Base-by-base conservation (phyloP, 2,329 filamentous ascomycete species). In the Xylariaceae sp. region DNA sequence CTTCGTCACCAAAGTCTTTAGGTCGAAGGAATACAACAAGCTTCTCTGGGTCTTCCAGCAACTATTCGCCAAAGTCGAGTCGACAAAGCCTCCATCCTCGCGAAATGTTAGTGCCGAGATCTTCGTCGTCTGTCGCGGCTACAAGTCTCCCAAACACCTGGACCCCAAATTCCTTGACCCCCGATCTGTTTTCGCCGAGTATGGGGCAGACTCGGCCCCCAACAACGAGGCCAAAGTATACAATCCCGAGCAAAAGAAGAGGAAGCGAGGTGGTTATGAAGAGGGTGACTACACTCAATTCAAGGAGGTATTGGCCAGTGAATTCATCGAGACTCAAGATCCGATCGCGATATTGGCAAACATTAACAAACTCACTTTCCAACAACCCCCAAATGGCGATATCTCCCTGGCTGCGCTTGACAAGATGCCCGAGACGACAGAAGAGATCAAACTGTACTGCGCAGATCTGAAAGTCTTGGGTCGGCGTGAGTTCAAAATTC, bases 141-240 rank as follows among this genome's bases (percentile, higher is more conserved):
- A 82, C 74, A 97, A 96, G 68, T 91, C 91, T 0, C 93, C 93
- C 3, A 97, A 96, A 68, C 79, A 82, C 49, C 80, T 98, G 44
- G 93, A 98, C 59, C 89, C 91, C 9, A 87, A 87, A 52, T 94
- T 98, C 62, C 73, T 98, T 39, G 93, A 98, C 58, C 81, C 93
- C 4, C 81, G 81, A 51, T 81, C 86, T 43, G 93, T 97, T 22
- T 98, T 98, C 59, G 90, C 90, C 24, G 93, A 98, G 33, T 32
- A 32, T 64, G 71, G 96, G n/a, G 73, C 85, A 24, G 87, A 86
- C 43, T 81, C 87, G 2, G 85, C 84, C 0, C 89, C 89, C 2
- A 98, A 97, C 65, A 94, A 97, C 54, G 93, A 98, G 64, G 93
- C 93, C 30, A 95, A 95, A 64, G 93, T 98, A 2, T 98, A 91